Conservation (phyloP, 2,329 filamentous ascomycete genomes). For the Epichloe coenophiala region DNA sequence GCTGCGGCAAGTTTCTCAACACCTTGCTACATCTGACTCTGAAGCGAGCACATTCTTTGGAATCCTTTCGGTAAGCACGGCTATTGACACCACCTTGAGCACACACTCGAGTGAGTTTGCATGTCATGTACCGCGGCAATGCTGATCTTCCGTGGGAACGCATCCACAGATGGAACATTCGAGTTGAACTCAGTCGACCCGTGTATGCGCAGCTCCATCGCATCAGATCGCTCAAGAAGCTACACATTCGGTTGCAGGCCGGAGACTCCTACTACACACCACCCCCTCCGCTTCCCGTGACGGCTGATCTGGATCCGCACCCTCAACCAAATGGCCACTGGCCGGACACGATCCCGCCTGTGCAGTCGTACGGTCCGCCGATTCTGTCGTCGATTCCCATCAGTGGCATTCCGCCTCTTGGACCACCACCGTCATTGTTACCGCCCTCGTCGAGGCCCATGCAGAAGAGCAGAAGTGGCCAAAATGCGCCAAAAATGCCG, state of each 20-base stretch:
- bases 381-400: slow-evolving; percentile 8
- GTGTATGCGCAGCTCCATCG: slow-evolving; percentile 44
- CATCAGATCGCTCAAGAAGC: slow-evolving; percentile 34
- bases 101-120: background rate
- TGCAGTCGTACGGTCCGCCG: slow-evolving; percentile 8
- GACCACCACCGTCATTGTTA: slow-evolving; percentile 17
- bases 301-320: slow-evolving; percentile 14
- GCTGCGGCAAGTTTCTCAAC: slow-evolving; percentile 51
- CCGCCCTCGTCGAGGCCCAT: slow-evolving; percentile 22
- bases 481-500: slow-evolving; percentile 17
- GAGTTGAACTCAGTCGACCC: slow-evolving; percentile 45
- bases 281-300: slow-evolving; percentile 32
- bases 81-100: background rate
- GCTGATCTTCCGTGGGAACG: slow-evolving; percentile 1
- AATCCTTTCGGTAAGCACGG: slow-evolving; percentile 37
- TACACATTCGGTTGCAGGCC: slow-evolving; percentile 46
- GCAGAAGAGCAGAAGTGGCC: slow-evolving; percentile 20
- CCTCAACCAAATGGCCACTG: slow-evolving; percentile 21
- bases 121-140: background rate
- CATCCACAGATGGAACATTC: slow-evolving; percentile 44
- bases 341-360: slow-evolving; percentile 13
- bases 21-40: slow-evolving; percentile 44
- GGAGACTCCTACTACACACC: slow-evolving; percentile 40
- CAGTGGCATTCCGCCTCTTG: slow-evolving; percentile 8
- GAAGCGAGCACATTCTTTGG: slow-evolving; percentile 39